These are phyloP conservation scores for Torulaspora quercuum DNA, from an alignment of 805 yeast genomes.

Conservation along the genomic window DNA sequence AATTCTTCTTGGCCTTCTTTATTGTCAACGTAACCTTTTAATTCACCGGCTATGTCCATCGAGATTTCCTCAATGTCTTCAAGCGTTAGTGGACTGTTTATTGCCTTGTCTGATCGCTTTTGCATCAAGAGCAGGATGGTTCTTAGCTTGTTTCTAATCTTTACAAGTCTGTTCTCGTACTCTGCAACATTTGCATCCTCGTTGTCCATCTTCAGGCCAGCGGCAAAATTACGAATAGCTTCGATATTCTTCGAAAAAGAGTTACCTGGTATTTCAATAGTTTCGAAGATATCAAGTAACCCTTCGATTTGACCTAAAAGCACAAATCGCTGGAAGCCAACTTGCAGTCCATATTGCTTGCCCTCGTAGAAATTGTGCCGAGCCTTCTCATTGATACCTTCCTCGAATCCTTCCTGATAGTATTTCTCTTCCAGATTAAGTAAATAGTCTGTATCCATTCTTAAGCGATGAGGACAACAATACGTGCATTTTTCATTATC, in stretches of 20 bases:
- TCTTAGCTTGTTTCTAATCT: conserved; percentile 61
- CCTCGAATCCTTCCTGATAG: conserved; percentile 66
- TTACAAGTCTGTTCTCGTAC: conserved; percentile 49
- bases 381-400: conserved; percentile 64
- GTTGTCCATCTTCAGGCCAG: conserved; percentile 41
- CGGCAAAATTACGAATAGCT: conserved; percentile 29
- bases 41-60: conserved; percentile 31
- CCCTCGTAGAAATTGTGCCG: conserved; percentile 68
- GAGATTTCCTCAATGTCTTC: conserved; percentile 38
- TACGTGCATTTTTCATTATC: too few species aligned
- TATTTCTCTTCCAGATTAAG: conserved; percentile 55
- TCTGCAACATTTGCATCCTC: conserved; percentile 54
- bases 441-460: conserved; percentile 47
- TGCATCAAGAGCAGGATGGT: conserved; percentile 42
- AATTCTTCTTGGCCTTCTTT: conserved; percentile 19
- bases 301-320: conserved; percentile 67
- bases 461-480: not conserved
- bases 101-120: conserved; percentile 12
- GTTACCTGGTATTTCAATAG: conserved; percentile 13
- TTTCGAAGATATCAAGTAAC: conserved; percentile 43
- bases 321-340: conserved; percentile 67
- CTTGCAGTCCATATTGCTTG: conserved; percentile 76
- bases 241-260: conserved; percentile 24
- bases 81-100: conserved; percentile 27
- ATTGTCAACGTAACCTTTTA: conserved; percentile 33